These are phyloP conservation scores for Podila minutissima DNA, from an alignment of 192 early-diverging fungal species.

Conservation along the genomic window DNA sequence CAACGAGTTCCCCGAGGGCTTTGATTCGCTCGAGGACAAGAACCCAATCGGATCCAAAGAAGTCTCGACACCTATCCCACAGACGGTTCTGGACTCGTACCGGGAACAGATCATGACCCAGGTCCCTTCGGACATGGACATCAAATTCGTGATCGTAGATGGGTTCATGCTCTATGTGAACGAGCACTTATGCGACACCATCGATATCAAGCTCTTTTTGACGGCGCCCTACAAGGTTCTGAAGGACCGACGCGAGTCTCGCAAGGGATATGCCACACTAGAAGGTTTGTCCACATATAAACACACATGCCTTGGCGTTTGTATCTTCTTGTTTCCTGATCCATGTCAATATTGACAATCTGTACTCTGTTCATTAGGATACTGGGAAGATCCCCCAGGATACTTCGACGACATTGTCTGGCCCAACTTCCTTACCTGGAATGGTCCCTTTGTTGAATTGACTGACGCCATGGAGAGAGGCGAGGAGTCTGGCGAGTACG, in stretches of 20 bases:
- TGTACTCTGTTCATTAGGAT: conserved; percentile 43
- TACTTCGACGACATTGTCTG: conserved; percentile 83
- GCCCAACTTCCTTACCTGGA: conserved; percentile 72
- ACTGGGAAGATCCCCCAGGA: conserved; percentile 78
- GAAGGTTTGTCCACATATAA: conserved; percentile 60
- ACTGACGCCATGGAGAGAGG: conserved; percentile 27
- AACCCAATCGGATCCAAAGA: conserved; percentile 36
- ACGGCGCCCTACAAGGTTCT: conserved; percentile 68
- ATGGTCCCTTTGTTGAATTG: conserved; percentile 48
- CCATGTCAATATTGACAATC: neutral
- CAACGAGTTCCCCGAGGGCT: conserved; percentile 46
- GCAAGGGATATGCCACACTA: conserved; percentile 78
- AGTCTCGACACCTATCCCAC: conserved; percentile 12
- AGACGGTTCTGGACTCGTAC: conserved; percentile 7
- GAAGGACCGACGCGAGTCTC: conserved; percentile 67
- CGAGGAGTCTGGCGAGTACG: conserved; percentile 13
- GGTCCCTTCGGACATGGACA: conserved; percentile 4
- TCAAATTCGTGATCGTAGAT: conserved; percentile 70
- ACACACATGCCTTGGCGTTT: too few species aligned
- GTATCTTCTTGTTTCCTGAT: neutral
- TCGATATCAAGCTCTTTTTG: conserved; percentile 67
- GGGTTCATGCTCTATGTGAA: conserved; percentile 84
- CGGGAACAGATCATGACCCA: conserved; percentile 9
- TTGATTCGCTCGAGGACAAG: conserved; percentile 56
- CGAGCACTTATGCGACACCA: conserved; percentile 44